phyloP scores from a whole-genome alignment of 495 filamentous ascomycete species.

The Sphaerosporella brunnea region DNA sequence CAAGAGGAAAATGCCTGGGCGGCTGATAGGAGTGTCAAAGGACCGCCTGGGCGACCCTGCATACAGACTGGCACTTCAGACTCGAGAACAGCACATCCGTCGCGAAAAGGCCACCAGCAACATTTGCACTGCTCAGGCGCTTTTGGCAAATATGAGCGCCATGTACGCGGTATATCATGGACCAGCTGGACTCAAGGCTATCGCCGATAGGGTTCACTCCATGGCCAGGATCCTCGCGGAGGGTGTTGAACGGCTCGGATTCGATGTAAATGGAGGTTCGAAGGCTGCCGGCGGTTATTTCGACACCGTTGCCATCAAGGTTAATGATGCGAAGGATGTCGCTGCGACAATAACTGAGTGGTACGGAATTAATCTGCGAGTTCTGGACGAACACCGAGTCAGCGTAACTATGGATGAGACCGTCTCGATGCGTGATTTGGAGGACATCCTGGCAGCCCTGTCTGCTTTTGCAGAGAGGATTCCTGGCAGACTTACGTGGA shows the following conservation, averaged over 20 bases:
- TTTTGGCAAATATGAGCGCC: constrained; percentile 92
- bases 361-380: constrained; percentile 45
- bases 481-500: constrained; percentile 21
- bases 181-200: constrained; percentile 63
- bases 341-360: constrained; percentile 34
- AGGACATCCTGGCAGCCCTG: constrained; percentile 35
- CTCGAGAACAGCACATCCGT: constrained; percentile 90
- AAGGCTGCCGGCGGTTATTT: constrained; percentile 46
- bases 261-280: constrained; percentile 38
- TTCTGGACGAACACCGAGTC: constrained; percentile 41
- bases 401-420: constrained; percentile 62
- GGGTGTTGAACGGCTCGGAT: constrained; percentile 48
- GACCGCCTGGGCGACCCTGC: constrained; percentile 72
- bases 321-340: constrained; percentile 31
- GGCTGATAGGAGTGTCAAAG: constrained; percentile 82
- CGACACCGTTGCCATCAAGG: constrained; percentile 58
- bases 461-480: constrained; percentile 22
- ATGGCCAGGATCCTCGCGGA: constrained; percentile 53
- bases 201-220: constrained; percentile 59
- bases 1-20: constrained; percentile 91
- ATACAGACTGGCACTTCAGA: constrained; percentile 80
- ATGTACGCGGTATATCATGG: constrained; percentile 98
- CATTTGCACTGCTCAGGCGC: constrained; percentile 90
- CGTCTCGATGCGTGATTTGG: constrained; percentile 41
- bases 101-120: constrained; percentile 98